Base-by-base conservation (phyloP, 768 basidiomycete genomes). In the Zangia roseola region DNA sequence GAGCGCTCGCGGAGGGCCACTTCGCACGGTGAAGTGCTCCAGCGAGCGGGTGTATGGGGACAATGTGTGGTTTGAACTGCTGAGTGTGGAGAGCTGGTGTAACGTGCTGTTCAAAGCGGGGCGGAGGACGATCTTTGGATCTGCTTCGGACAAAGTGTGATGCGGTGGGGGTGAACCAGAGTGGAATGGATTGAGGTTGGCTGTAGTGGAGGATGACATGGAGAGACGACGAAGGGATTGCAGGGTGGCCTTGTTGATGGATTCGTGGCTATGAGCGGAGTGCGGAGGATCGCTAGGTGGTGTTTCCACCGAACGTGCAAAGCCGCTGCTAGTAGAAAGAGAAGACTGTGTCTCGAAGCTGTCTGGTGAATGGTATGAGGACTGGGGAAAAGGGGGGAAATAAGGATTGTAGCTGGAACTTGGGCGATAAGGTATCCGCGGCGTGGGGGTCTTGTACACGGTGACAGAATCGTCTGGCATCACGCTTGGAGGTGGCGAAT, bases 41-140 rank as follows among this genome's bases (percentile, higher is more conserved):
- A 93, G 76, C 13, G 87, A 84, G 45, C 92, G 83, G 6, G 94
- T 97, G 67, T 95, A 97, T 0, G 94, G 95, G 1, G 89, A 92
- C 4, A 99, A 73, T 0, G 95, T 99, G 61, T 97, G 95, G 60
- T 97, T 92, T 2, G 92, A 93, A 57, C 86, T 78, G 17, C 83
- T 85, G 39, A 99, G 81, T 4, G 88, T 90, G 16, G 91, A 86
- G 10, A 98, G 73, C 54, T 95, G 91, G 47, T 88, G 90, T 19
- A 95, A 76, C 6, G 86, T 83, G 54, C 85, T 84, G 69, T 84
- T 87, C n/a, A 79, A 64, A 0, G 78, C 71, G 1, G 87, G 85
- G 13, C 81, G 80, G 42, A 90, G 77, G 16, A 83, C 65, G 55
- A 86, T 84, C 52, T 80, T 79, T 19, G 80, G 77, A 36, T 76